Evolutionary conservation across 441 rosid genomes (phyloP).

Genomic region (Macaranga tanarius): DNA sequence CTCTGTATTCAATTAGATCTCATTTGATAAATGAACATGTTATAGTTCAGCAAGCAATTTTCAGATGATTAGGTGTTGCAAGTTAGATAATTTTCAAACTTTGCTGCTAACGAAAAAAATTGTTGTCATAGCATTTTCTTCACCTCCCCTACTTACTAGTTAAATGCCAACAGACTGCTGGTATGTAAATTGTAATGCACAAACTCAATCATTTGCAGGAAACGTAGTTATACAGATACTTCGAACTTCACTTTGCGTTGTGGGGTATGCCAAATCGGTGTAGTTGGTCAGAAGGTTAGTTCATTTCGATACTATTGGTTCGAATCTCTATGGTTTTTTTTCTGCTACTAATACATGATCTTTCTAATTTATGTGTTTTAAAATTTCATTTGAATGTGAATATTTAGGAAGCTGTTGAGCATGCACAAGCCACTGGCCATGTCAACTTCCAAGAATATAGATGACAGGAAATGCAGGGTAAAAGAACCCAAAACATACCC

Average conservation of each 20-base stretch:
- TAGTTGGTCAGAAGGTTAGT: conserved; percentile 81
- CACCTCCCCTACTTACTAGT: background rate
- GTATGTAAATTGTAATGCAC: background rate
- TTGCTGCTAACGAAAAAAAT: background rate
- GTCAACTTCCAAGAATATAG: conserved; percentile 84
- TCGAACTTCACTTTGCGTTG: conserved; percentile 84
- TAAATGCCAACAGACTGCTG: background rate
- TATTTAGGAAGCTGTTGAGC: conserved; percentile 79
- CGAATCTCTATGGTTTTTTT: background rate
- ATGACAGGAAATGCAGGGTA: conserved; percentile 33
- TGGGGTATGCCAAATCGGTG: conserved; percentile 87
- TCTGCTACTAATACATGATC: background rate
- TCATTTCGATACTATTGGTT: background rate
- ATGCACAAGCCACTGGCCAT: conserved; percentile 94
- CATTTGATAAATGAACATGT: too few species aligned
- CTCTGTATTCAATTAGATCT: too few species aligned
- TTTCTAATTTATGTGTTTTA: background rate
- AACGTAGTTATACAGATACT: conserved; percentile 76
- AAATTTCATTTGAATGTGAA: background rate
- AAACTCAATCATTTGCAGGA: conserved; percentile 37
- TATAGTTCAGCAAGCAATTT: too few species aligned
- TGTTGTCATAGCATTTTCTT: background rate
- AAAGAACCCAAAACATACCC: background rate
- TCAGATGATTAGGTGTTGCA: too few species aligned
- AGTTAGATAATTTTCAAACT: background rate